Evolutionary conservation across 106 monocot genomes (phyloP).

Genomic region (Platanthera guangdongensis): DNA sequence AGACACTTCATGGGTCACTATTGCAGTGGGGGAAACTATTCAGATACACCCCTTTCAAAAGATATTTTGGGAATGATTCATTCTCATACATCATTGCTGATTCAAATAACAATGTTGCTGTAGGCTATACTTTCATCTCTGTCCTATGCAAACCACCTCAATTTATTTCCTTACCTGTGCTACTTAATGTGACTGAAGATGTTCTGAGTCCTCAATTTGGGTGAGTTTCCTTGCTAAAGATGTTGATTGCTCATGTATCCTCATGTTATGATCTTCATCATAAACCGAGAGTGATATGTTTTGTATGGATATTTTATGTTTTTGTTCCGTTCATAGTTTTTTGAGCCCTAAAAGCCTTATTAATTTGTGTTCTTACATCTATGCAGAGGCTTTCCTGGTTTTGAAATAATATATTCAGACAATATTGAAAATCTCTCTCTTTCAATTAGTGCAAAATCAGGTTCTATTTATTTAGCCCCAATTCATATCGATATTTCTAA

Average conservation of each 20-base stretch:
- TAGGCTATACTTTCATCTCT: slow-evolving; percentile 40
- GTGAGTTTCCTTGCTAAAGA: slow-evolving; percentile 26
- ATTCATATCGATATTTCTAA: slow-evolving; percentile 40
- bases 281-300: background rate
- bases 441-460: slow-evolving; percentile 53
- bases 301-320: background rate
- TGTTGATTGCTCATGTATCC: background rate
- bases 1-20: slow-evolving; percentile 85
- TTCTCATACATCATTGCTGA: slow-evolving; percentile 71
- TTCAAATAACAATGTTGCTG: slow-evolving; percentile 48
- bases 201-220: slow-evolving; percentile 62
- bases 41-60: slow-evolving; percentile 76
- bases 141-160: slow-evolving; percentile 84
- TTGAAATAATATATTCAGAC: slow-evolving; percentile 69
- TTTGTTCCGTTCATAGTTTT: background rate
- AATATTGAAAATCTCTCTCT: slow-evolving; percentile 60
- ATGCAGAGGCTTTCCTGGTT: slow-evolving; percentile 70
- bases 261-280: background rate
- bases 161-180: slow-evolving; percentile 65
- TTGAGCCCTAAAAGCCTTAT: background rate
- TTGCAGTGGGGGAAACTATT: slow-evolving; percentile 49
- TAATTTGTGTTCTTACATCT: slow-evolving; percentile 4
- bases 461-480: slow-evolving; percentile 63
- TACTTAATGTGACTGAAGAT: slow-evolving; percentile 62
- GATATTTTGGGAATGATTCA: slow-evolving; percentile 84